Evolutionary conservation across 2,329 filamentous ascomycete genomes (phyloP), one percentile per base, ranked within the genome.

Genomic region (Neofusicoccum umdonicola): DNA sequence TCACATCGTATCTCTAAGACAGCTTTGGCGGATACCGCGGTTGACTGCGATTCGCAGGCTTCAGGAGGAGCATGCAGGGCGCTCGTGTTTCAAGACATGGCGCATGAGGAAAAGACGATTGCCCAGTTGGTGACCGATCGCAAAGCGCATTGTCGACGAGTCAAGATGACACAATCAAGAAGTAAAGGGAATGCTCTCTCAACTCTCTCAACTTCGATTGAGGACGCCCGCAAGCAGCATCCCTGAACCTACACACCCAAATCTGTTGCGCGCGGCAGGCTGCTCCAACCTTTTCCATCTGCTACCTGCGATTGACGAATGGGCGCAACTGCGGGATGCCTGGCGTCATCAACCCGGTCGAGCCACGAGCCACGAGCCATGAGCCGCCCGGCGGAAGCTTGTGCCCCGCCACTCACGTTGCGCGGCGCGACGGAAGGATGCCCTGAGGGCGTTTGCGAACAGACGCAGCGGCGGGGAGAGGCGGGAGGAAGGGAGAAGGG

Each of bases 291-390:
- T 35, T 34, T 35, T 58, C 7, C 35, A 11, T 9, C 52, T 22
- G 35, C 4, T 42, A 19, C 37, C 15, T n/a, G 37, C 19, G 17
- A 57, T 57, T 57, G 19, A 34, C 52, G 50, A 54, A 54, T 54
- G 8, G 13, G 31, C 13, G 34, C 41, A 4, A 13, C 42, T 12
- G 56, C 31, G 4, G 44, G 6, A 60, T 11, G 42, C 31, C 27
- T 60, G 27, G 41, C 56, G 56, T 47, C 56, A 60, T 37, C 42
- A 60, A 60, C 56, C 56, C 31, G 31, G 56, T 60, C 27, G 56
- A 60, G 56, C 56, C 56, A 60, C 42, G 56, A 60, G 56, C 56
- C 56, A 44, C 39, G 37, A 39, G 27, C 27, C 27, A 31, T 31
- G 54, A 58, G 56, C 56, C 56, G 42, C 56, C 7, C n/a, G 34